These are phyloP conservation scores for Aspergillus nanangensis DNA, from an alignment of 495 filamentous ascomycete genomes.

Conservation along the genomic window DNA sequence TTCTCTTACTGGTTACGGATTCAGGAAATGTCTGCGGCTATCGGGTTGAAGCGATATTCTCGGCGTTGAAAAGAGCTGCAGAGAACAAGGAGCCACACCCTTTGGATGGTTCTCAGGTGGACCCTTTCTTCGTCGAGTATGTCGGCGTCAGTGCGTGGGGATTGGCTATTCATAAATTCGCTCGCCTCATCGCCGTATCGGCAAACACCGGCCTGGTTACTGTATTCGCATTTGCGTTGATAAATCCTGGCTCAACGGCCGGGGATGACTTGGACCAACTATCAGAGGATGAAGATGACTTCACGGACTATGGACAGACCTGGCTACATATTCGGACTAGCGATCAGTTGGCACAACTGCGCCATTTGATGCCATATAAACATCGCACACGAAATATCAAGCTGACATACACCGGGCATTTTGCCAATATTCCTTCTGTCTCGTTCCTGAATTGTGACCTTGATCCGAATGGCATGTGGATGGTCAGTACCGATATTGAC, in stretches of 20 bases:
- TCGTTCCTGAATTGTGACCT: slow-evolving; percentile 63
- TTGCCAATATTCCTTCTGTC: slow-evolving; percentile 72
- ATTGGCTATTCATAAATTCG: slow-evolving; percentile 73
- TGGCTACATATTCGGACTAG: slow-evolving; percentile 30
- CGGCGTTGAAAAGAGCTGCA: slow-evolving; percentile 32
- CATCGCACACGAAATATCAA: slow-evolving; percentile 36
- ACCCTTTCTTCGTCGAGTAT: slow-evolving; percentile 67
- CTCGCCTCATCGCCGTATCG: slow-evolving; percentile 74
- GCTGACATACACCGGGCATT: slow-evolving; percentile 41
- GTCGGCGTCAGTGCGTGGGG: slow-evolving; percentile 85
- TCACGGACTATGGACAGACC: slow-evolving; percentile 26
- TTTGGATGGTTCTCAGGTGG: slow-evolving; percentile 25
- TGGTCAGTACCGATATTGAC: slow-evolving; percentile 71
- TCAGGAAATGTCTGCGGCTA: slow-evolving; percentile 88
- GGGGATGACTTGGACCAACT: slow-evolving; percentile 14
- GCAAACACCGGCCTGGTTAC: slow-evolving; percentile 66
- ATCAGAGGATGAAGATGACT: slow-evolving; percentile 16
- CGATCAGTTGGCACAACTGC: slow-evolving; percentile 23
- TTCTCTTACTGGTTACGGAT: slow-evolving; percentile 71
- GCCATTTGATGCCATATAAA: slow-evolving; percentile 23
- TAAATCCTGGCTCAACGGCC: slow-evolving; percentile 21
- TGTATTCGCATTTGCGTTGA: slow-evolving; percentile 71
- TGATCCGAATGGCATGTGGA: slow-evolving; percentile 60
- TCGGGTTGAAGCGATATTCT: slow-evolving; percentile 56
- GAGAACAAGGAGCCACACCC: slow-evolving; percentile 19